Evolutionary conservation across 164 flowering plant genomes (phyloP).

Genomic region (Berberis vulgaris): DNA sequence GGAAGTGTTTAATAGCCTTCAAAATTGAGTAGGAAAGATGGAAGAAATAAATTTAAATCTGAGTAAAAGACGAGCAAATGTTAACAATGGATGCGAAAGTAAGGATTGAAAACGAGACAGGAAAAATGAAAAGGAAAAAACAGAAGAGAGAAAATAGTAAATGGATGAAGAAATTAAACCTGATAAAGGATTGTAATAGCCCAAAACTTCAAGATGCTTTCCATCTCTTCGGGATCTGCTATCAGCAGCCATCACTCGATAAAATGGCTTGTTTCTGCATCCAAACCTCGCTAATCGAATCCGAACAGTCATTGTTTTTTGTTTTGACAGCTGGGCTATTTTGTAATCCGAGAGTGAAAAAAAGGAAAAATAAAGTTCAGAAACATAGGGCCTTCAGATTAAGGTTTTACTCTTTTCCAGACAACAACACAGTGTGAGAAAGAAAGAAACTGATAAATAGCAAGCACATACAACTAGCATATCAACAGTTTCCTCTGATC

Average conservation of each 20-base stretch:
- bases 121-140: not conserved
- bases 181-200: conserved; percentile 90
- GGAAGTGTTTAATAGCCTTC: not conserved
- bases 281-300: conserved; percentile 78
- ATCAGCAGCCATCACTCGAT: conserved; percentile 80
- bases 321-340: too few relatives aligned
- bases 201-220: conserved; percentile 79
- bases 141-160: too few relatives aligned
- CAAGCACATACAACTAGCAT: too few relatives aligned
- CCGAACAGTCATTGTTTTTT: conserved; percentile 64
- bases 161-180: conserved; percentile 23
- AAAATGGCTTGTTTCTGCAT: conserved; percentile 78
- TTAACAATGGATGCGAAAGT: too few relatives aligned
- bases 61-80: conserved; percentile 1
- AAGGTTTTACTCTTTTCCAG: too few relatives aligned
- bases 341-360: too few relatives aligned
- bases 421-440: too few relatives aligned
- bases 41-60: not conserved
- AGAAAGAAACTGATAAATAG: too few relatives aligned
- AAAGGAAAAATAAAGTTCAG: too few relatives aligned
- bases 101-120: not conserved
- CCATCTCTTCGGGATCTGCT: conserved; percentile 93
- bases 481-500: too few relatives aligned
- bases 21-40: not conserved
- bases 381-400: too few relatives aligned